Percentiles rank a stretch among this genome's conserved stretches.
Conservation (phyloP, 345 rosid species). For the Eucalyptus viminalis region DNA sequence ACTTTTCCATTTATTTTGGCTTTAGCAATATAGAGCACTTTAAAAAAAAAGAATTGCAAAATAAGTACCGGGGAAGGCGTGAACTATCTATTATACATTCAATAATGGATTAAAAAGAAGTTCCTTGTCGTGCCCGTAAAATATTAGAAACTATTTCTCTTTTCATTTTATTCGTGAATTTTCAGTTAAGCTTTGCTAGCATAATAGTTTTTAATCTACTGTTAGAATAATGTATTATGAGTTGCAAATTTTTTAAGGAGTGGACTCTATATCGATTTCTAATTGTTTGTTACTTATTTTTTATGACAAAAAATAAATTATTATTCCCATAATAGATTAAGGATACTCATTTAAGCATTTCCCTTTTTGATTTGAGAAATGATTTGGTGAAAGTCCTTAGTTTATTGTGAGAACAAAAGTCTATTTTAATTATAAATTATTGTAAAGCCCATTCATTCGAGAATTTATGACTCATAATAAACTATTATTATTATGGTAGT, state of each 20-base stretch:
- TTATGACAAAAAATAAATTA: too few species aligned
- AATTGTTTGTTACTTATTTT: too few species aligned
- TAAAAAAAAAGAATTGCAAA: neutral
- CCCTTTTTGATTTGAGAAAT: neutral
- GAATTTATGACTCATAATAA: too few species aligned
- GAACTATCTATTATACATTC: neutral
- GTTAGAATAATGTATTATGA: neutral
- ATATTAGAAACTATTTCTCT: neutral
- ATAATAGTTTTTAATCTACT: too few species aligned
- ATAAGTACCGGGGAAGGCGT: neutral
- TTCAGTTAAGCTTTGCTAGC: neutral
- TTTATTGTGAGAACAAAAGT: neutral
- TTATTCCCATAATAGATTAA: too few species aligned
- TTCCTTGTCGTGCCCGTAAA: neutral
- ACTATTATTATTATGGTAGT: too few species aligned
- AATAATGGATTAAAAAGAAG: neutral
- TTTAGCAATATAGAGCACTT: neutral
- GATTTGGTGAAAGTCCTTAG: fast-evolving
- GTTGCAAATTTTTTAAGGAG: fast-evolving
- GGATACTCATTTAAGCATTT: neutral
- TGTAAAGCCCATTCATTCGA: fast-evolving
- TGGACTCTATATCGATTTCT: too few species aligned
- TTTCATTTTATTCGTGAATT: neutral
- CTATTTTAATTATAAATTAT: too few species aligned
- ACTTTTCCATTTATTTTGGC: neutral